Percentiles rank a stretch among this genome's conserved stretches.
phyloP scores from a whole-genome alignment of 805 yeast genomes.

The Dipodascus albidus region DNA sequence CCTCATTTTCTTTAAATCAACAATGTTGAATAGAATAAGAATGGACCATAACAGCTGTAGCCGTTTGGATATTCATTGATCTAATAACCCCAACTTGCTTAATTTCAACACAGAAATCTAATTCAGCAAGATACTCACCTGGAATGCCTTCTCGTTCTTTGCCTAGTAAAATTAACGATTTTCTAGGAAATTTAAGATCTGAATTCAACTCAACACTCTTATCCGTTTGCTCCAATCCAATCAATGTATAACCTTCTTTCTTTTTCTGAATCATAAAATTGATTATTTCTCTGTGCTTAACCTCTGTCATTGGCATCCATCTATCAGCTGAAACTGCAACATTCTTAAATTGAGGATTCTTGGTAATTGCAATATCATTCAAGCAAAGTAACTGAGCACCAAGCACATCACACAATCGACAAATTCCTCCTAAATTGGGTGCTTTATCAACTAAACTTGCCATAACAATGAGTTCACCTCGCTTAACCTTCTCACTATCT shows the following conservation, averaged over 20 bases:
- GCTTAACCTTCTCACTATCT: slow-evolving; percentile 33
- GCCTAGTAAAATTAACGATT: slow-evolving; percentile 70
- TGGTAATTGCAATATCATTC: slow-evolving; percentile 52
- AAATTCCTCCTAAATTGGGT: slow-evolving; percentile 89
- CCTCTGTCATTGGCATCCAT: slow-evolving; percentile 92
- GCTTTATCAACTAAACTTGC: slow-evolving; percentile 87
- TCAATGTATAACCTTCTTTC: slow-evolving; percentile 69
- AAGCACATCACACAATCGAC: slow-evolving; percentile 81
- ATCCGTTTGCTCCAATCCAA: slow-evolving; percentile 91
- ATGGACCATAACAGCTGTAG: slow-evolving; percentile 88
- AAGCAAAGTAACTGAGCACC: slow-evolving; percentile 80
- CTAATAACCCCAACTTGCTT: slow-evolving; percentile 87
- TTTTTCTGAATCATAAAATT: slow-evolving; percentile 49
- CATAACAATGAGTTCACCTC: slow-evolving; percentile 84
- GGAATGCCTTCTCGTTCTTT: slow-evolving; percentile 88
- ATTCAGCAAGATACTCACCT: slow-evolving; percentile 66
- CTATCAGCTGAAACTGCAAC: slow-evolving; percentile 92
- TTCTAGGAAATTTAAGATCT: slow-evolving; percentile 61
- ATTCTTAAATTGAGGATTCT: slow-evolving; percentile 59
- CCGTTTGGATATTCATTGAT: slow-evolving; percentile 95
- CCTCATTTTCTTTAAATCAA: slow-evolving; percentile 5
- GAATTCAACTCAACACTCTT: slow-evolving; percentile 61
- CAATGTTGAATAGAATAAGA: slow-evolving; percentile 71
- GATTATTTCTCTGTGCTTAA: slow-evolving; percentile 42
- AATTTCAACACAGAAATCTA: slow-evolving; percentile 82